A percentile compares a stretch with the other conserved stretches of the same genome.
These are phyloP conservation scores for Infundibulicybe gibba DNA, from an alignment of 768 basidiomycete genomes.

Conservation along the genomic window DNA sequence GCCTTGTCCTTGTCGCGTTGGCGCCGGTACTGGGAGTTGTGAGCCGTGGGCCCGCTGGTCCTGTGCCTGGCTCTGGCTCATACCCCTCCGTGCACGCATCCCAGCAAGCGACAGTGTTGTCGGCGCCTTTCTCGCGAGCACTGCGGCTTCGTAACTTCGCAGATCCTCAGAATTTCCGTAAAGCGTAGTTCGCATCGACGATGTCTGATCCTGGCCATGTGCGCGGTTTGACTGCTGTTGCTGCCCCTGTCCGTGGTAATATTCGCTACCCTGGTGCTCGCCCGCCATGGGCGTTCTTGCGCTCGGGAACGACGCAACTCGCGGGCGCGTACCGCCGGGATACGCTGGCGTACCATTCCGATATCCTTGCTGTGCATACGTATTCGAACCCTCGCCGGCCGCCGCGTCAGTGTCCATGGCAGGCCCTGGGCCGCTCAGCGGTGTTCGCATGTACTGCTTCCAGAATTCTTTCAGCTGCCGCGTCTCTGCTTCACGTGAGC, in stretches of 20 bases:
- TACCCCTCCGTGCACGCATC: slow-evolving; percentile 32
- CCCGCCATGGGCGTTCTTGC: slow-evolving; percentile 57
- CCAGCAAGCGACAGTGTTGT: slow-evolving; percentile 49
- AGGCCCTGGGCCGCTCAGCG: slow-evolving; percentile 38
- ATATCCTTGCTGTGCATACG: slow-evolving; percentile 3
- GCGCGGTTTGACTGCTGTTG: slow-evolving; percentile 15
- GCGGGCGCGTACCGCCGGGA: slow-evolving; percentile 39
- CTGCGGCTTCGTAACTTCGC: slow-evolving; percentile 70
- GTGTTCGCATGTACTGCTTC: slow-evolving; percentile 73
- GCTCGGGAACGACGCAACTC: slow-evolving; percentile 68
- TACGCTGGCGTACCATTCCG: too few species aligned
- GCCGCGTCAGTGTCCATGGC: slow-evolving; percentile 7
- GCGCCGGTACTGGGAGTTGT: too few species aligned
- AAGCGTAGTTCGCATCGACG: slow-evolving; percentile 35
- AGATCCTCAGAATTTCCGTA: slow-evolving; percentile 58
- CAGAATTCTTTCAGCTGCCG: slow-evolving; percentile 67
- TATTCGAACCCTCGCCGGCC: slow-evolving; percentile 1
- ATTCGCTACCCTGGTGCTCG: slow-evolving; percentile 6
- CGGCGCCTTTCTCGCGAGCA: slow-evolving; percentile 64
- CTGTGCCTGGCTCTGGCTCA: slow-evolving; percentile 4
- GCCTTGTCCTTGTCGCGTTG: too few species aligned
- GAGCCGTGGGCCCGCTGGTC: background rate
- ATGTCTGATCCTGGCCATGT: slow-evolving; percentile 18
- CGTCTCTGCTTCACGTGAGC: slow-evolving; percentile 29
- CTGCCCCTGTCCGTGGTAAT: slow-evolving; percentile 3